Evolutionary conservation across 148 eudicot species (phyloP).

Genomic region (Chenopodium suecicum): DNA sequence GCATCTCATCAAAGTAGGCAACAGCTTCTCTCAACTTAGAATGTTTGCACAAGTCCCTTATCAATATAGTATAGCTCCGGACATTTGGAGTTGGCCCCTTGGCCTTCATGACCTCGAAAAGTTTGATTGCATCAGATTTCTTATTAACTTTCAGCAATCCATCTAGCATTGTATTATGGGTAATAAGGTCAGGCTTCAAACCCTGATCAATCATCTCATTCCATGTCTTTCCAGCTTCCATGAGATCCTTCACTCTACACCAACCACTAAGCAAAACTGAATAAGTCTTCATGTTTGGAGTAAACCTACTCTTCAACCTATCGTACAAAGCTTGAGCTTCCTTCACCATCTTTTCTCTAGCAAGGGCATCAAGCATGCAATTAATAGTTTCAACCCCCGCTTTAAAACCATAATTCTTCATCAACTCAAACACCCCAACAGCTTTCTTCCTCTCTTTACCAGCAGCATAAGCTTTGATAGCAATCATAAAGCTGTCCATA

Average conservation of each 20-base stretch:
- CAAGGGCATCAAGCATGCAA: conserved; percentile 63
- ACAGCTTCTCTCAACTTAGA: conserved; percentile 62
- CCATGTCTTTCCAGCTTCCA: conserved; percentile 88
- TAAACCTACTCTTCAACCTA: conserved; percentile 56
- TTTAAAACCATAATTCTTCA: conserved; percentile 71
- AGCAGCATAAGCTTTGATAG: conserved; percentile 63
- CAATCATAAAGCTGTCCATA: conserved; percentile 62
- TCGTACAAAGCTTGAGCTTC: conserved; percentile 72
- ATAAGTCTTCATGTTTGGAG: conserved; percentile 53
- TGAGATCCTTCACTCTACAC: conserved; percentile 69
- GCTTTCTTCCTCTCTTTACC: conserved; percentile 82
- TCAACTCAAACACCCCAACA: conserved; percentile 73
- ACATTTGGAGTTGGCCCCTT: conserved; percentile 84
- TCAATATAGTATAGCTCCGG: conserved; percentile 72
- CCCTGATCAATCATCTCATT: conserved; percentile 84
- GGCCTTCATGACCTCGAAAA: conserved; percentile 76
- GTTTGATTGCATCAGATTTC: conserved; percentile 70
- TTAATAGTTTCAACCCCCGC: conserved; percentile 66
- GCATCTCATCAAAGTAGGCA: conserved; percentile 63
- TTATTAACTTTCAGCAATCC: conserved; percentile 70
- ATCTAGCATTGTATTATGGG: conserved; percentile 79
- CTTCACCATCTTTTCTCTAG: conserved; percentile 67
- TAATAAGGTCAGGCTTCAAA: conserved; percentile 70
- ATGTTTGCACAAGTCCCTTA: conserved; percentile 75
- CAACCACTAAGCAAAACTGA: conserved; percentile 74